Percentiles rank a stretch among this genome's conserved stretches.
These are phyloP conservation scores for Chrysopogon serrulatus DNA, from an alignment of 176 grass and related monocot genomes.

Conservation along the genomic window DNA sequence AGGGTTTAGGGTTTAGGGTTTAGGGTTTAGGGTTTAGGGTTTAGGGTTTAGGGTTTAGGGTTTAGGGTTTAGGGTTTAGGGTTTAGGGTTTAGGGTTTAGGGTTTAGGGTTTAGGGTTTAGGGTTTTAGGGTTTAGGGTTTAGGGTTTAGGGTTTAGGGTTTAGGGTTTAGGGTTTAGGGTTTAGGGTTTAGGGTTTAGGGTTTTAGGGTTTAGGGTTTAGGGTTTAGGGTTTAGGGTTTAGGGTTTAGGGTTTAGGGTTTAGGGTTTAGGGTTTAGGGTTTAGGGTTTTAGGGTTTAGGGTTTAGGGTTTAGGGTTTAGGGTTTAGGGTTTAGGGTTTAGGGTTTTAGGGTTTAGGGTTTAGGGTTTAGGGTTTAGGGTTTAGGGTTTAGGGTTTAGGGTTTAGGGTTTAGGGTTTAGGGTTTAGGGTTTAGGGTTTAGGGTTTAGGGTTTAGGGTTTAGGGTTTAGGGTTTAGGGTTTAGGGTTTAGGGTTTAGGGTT, in stretches of 20 bases:
- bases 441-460: background rate
- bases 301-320: background rate
- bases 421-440: too few species aligned
- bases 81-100: background rate
- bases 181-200: background rate
- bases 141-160: background rate
- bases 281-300: background rate
- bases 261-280: background rate
- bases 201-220: background rate
- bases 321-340: background rate
- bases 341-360: slow-evolving; percentile 1
- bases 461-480: background rate
- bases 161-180: background rate
- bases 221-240: background rate
- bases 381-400: background rate
- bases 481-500: background rate
- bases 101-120: background rate
- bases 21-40: background rate
- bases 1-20: background rate
- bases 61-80: slow-evolving; percentile 9
- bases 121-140: background rate
- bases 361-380: background rate
- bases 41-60: slow-evolving; percentile 1
- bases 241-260: background rate
- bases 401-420: background rate